Conservation (phyloP, 352 stramenopile genomes). For the Globisporangium echinulatum region DNA sequence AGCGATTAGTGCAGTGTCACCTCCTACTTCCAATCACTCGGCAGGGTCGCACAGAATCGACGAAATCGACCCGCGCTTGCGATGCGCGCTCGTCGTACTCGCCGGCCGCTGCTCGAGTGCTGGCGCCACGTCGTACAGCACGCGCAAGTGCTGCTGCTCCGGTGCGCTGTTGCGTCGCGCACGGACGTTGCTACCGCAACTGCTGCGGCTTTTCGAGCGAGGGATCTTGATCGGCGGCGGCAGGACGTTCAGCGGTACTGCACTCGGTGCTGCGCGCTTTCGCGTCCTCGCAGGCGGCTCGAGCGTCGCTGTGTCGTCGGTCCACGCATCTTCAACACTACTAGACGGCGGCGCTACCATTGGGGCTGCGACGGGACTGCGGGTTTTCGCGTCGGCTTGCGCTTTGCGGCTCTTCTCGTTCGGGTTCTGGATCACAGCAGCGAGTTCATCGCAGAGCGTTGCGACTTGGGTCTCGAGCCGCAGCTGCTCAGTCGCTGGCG, state of each 20-base stretch:
- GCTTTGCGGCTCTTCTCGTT: constrained; percentile 82
- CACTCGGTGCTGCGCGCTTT: neutral
- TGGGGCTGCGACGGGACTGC: constrained; percentile 17
- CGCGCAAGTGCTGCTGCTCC: constrained; percentile 14
- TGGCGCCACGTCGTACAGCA: constrained; percentile 11
- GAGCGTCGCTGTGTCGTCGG: too few relatives aligned
- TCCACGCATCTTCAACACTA: too few relatives aligned
- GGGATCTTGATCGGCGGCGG: constrained; percentile 68
- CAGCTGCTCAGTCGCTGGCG: constrained; percentile 42
- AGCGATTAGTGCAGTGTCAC: too few relatives aligned
- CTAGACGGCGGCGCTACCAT: constrained; percentile 1
- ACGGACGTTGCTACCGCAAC: constrained; percentile 16
- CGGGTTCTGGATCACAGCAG: constrained; percentile 75
- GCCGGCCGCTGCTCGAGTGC: constrained; percentile 28
- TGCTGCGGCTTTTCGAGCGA: constrained; percentile 6
- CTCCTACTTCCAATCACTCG: constrained; percentile 18
- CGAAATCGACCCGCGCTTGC: constrained; percentile 59
- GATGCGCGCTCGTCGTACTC: constrained; percentile 46
- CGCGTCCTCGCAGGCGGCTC: neutral
- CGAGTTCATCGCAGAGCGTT: constrained; percentile 56
- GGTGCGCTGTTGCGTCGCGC: constrained; percentile 40
- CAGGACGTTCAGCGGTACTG: neutral
- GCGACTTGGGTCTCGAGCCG: constrained; percentile 61
- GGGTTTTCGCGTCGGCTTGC: constrained; percentile 45
- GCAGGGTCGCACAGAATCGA: constrained; percentile 58